Conservation (phyloP, 306 rosid genomes). For the Pyrus betulifolia region DNA sequence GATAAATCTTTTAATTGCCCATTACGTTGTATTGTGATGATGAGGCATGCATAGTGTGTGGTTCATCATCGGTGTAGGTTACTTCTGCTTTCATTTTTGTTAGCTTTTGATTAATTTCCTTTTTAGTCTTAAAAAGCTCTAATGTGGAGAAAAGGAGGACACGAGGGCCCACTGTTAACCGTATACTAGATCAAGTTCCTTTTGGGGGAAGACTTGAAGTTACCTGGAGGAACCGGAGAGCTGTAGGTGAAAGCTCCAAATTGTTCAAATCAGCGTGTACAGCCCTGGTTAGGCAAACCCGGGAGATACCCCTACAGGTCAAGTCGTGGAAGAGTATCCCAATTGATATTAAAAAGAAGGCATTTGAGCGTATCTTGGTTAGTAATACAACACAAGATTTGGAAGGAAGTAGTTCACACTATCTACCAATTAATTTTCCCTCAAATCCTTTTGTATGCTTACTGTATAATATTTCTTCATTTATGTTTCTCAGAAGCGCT, state of each 20-base stretch:
- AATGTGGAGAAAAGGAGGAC: not conserved
- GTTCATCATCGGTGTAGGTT: not conserved
- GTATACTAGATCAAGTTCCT: not conserved
- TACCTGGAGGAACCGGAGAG: conserved; percentile 3
- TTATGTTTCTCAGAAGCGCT: conserved; percentile 3
- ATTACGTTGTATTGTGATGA: not conserved
- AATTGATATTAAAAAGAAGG: conserved; percentile 4
- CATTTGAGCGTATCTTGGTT: conserved; percentile 4
- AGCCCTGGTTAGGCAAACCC: conserved; percentile 4
- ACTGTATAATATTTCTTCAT: not conserved
- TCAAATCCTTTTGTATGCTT: not conserved
- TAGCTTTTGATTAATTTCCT: not conserved
- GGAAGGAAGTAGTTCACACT: not conserved
- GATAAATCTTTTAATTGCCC: not conserved
- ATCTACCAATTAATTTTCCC: not conserved
- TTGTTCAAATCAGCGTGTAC: conserved; percentile 2
- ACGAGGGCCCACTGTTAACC: conserved; percentile 10
- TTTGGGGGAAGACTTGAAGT: conserved; percentile 1
- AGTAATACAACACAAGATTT: not conserved
- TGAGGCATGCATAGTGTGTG: not conserved
- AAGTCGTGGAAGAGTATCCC: conserved; percentile 1
- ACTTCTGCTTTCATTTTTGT: not conserved
- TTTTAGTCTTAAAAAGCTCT: not conserved
- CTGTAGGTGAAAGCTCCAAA: not conserved
- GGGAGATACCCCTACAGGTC: conserved; percentile 2